These are phyloP conservation scores for Mycosarcoma maydis DNA, from an alignment of 1,284 basidiomycete genomes.

Conservation along the genomic window DNA sequence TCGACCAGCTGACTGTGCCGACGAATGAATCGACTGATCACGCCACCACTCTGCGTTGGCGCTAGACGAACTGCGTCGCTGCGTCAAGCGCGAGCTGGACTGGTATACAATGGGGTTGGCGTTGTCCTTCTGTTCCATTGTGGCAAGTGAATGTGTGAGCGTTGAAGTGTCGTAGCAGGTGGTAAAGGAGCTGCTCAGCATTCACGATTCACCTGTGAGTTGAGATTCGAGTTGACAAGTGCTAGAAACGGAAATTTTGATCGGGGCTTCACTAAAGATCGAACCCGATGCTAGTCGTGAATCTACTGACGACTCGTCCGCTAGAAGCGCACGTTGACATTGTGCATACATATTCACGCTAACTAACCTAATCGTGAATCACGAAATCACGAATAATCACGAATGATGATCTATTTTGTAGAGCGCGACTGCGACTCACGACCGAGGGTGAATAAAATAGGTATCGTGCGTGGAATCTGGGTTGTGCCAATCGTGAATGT, in stretches of 20 bases:
- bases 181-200: background rate
- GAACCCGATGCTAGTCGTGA: no score
- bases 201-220: no score
- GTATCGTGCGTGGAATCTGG: no score
- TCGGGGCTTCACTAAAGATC: no score
- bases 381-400: no score
- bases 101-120: constrained; percentile 68
- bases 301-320: no score
- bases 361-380: no score
- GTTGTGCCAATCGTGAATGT: no score
- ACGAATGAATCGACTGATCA: constrained; percentile 46
- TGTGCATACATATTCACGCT: constrained; percentile 6
- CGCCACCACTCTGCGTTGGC: constrained; percentile 63
- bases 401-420: no score
- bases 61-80: constrained; percentile 22
- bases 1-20: constrained; percentile 10
- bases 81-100: constrained; percentile 60
- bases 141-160: background rate
- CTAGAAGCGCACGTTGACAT: constrained; percentile 13
- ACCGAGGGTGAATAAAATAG: no score
- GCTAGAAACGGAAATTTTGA: no score
- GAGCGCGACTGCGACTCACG: no score
- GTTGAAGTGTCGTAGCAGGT: background rate
- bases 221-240: background rate
- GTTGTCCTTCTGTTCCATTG: constrained; percentile 64